Base-by-base conservation (phyloP, 495 filamentous ascomycete species). In the Penicillium angulare region DNA sequence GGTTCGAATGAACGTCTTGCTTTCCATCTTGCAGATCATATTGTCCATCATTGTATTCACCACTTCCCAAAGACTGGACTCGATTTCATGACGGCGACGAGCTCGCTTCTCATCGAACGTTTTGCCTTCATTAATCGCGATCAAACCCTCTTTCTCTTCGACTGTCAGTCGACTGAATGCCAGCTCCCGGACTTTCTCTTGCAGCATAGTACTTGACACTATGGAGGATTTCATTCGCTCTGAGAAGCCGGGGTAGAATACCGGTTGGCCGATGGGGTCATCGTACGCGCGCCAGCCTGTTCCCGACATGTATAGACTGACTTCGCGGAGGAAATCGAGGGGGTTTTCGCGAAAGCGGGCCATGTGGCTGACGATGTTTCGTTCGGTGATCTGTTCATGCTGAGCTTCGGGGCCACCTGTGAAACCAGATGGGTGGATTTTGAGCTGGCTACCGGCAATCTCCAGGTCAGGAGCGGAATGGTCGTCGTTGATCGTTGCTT, bases 21-120 rank as follows among this genome's bases (percentile, higher is more conserved):
- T 95, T 72, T 98, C 93, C 75, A 97, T 92, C 69, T 97, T 98
- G 80, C 93, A 97, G 47, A 97, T 96, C 93, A 97, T 98, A 40
- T 86, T 84, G 59, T 96, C 88, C 49, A 90, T 87, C 77, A 92
- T 83, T 36, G 83, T 80, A 51, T 93, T 86, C 20, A 88, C 87
- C 3, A 93, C 90, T 59, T 95, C 85, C 41, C 79, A 75, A 26
- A 87, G 68, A 45, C 80, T 85, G 50, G 75, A 74, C 55, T 85
- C 79, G 49, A 89, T 79, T 50, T 84, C 79, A 34, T 71, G 76
- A 64, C 81, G 83, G 29, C 80, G 73, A 41, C 73, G 74, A 26
- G 74, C 71, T 50, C 77, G 78, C 35, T 79, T 79, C 48, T 79
- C 74, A 21, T 75, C 66, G 47, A 73, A 65, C 21, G 55, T 64